Conservation (phyloP, 768 basidiomycete species). For the Rubroboletus pulcherrimus region DNA sequence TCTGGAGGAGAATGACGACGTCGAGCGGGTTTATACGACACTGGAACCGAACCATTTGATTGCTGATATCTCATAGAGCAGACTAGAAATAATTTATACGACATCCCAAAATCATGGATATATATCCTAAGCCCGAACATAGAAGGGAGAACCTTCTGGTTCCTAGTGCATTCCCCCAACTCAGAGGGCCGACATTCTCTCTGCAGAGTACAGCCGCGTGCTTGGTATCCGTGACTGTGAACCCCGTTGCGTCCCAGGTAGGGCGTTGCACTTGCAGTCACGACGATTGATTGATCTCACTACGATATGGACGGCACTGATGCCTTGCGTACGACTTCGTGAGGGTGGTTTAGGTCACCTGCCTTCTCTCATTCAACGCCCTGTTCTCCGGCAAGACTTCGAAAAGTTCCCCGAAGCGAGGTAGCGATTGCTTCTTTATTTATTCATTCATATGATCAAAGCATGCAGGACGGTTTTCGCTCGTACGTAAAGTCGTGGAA, state of each 20-base stretch:
- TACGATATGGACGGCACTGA: not conserved
- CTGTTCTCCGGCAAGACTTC: not conserved
- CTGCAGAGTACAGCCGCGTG: not conserved
- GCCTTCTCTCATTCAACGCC: not conserved
- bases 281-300: not conserved
- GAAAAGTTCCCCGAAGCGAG: not conserved
- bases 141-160: not conserved
- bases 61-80: slow-evolving; percentile 19
- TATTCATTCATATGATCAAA: slow-evolving; percentile 19
- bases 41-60: slow-evolving; percentile 33
- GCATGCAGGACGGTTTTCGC: slow-evolving; percentile 4
- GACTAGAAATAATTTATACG: not conserved
- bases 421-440: not conserved
- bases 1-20: slow-evolving; percentile 57
- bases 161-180: not conserved
- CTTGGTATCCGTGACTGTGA: not conserved
- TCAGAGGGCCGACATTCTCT: not conserved
- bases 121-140: not conserved
- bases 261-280: not conserved
- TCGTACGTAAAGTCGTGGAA: slow-evolving; percentile 6
- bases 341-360: slow-evolving; percentile 8
- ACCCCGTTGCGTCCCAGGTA: not conserved
- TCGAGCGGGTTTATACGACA: slow-evolving; percentile 56
- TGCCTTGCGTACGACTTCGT: slow-evolving; percentile 1
- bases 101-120: not conserved